phyloP scores from a whole-genome alignment of 2,329 filamentous ascomycete genomes.

The Podosphaera xanthii region DNA sequence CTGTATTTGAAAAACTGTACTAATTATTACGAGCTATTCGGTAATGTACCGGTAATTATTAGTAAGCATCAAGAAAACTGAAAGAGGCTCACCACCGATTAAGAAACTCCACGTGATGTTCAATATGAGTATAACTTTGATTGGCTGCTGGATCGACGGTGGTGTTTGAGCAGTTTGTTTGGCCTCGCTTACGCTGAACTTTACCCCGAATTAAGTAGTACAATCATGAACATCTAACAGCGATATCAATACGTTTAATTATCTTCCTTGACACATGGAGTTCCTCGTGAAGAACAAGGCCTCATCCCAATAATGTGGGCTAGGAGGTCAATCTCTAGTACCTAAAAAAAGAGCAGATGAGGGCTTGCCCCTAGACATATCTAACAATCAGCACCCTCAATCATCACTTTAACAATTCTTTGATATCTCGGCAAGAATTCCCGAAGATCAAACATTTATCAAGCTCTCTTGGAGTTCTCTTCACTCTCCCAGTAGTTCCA shows the following conservation, averaged over 20 bases:
- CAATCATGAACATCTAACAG: background rate
- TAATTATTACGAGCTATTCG: no score
- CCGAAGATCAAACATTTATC: background rate
- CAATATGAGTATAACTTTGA: background rate
- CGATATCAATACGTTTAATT: background rate
- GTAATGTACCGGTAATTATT: no score
- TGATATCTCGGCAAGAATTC: background rate
- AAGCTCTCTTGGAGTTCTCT: background rate
- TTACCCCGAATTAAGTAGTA: no score
- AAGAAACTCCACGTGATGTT: background rate
- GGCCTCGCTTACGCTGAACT: no score
- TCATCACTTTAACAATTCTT: background rate
- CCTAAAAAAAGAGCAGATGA: background rate
- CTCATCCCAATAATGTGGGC: background rate
- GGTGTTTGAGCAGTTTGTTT: background rate
- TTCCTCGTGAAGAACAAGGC: background rate
- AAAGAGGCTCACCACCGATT: background rate
- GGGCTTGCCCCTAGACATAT: background rate
- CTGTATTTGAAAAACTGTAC: no score
- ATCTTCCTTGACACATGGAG: background rate
- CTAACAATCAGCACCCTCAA: background rate
- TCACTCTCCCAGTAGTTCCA: background rate
- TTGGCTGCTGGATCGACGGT: background rate
- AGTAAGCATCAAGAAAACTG: background rate
- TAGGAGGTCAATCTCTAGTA: background rate